Base-by-base conservation (phyloP, 2,329 filamentous ascomycete species). In the Spiromastix sp. region DNA sequence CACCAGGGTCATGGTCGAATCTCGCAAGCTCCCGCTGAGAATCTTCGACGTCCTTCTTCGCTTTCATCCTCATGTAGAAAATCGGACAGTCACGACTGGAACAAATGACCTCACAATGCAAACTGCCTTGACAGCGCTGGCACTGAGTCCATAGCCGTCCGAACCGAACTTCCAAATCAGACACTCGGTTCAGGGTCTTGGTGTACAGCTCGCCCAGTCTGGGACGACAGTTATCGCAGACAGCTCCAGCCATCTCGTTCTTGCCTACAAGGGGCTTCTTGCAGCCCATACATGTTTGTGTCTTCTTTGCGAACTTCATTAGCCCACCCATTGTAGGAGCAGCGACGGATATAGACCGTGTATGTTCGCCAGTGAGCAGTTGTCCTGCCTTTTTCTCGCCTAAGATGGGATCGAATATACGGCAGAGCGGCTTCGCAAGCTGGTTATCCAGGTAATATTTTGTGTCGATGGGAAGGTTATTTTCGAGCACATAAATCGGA, bases 41-140 rank as follows among this genome's bases (percentile, higher is more conserved):
- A 64, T 98, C 91, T 60, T 96, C 89, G 25, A 96, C 79, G 57
- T 98, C 91, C 69, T 98, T 98, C 73, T 95, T 93, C 20, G 89
- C 89, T 71, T 98, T 98, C 91, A 98, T 98, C 4, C 91, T 79
- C 91, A 98, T 98, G 60, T 98, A 98, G 61, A 98, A 98, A 52
- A 98, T 98, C 1, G 91, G 91, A 56, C 91, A 98, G 66, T 98
- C 91, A 58, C 86, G 83, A 57, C 81, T 89, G 43, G 81, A 87
- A 67, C 91, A 98, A 48, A 98, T 96, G 36, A 98, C 93, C 60
- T 98, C 91, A 58, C 85, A 91, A 64, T 98, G 91, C 73, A 98
- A 82, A 65, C 86, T 95, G 36, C 87, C 91, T 65, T 98, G 91
- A 59, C 91, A 98, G 27, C 91, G 72, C 66, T 98, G 91, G 57